These are phyloP conservation scores for Halenospora varia DNA, from an alignment of 495 filamentous ascomycete species.

Conservation along the genomic window DNA sequence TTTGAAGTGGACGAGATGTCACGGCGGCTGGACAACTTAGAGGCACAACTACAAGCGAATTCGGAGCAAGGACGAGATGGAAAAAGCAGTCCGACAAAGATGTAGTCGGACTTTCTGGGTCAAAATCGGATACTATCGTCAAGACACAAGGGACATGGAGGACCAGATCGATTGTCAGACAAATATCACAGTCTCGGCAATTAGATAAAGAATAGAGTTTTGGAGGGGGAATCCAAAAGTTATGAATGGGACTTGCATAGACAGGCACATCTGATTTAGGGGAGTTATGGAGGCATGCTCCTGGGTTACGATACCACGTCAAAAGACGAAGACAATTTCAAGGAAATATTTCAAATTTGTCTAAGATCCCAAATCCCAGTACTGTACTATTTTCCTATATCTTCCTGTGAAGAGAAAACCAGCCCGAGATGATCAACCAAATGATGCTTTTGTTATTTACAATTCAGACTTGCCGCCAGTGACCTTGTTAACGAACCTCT, in stretches of 20 bases:
- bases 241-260: no score
- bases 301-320: not conserved
- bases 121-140: not conserved
- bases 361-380: not conserved
- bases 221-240: no score
- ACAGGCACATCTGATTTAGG: no score
- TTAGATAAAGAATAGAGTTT: no score
- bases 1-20: slow-evolving; percentile 91
- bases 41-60: slow-evolving; percentile 60
- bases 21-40: slow-evolving; percentile 79
- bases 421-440: not conserved
- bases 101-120: slow-evolving; percentile 21
- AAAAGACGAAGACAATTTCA: not conserved
- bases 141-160: not conserved
- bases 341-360: not conserved
- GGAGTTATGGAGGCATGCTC: slow-evolving; percentile 24
- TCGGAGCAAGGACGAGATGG: slow-evolving; percentile 30
- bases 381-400: not conserved
- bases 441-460: slow-evolving; percentile 13
- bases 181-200: no score
- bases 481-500: slow-evolving; percentile 55
- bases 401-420: not conserved
- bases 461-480: slow-evolving; percentile 24
- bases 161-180: no score
- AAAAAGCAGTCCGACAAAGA: slow-evolving; percentile 28